phyloP scores from a whole-genome alignment of 139 green algal genomes.

The Micractinium conductrix region DNA sequence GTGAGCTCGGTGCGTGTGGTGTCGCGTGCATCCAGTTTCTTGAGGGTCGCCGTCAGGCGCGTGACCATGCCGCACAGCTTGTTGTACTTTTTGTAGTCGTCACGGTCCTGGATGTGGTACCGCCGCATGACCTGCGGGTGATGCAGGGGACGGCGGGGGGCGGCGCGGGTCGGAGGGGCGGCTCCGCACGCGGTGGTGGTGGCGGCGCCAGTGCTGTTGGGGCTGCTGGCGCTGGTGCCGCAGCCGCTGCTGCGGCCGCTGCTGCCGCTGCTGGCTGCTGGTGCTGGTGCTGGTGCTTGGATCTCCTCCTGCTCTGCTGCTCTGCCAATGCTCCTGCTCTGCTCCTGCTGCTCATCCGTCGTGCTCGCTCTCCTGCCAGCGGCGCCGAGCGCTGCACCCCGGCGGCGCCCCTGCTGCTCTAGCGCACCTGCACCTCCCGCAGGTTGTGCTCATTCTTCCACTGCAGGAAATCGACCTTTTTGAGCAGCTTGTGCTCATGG shows the following conservation, averaged over 20 bases:
- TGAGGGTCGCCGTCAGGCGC: conserved; percentile 45
- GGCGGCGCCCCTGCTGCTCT: too few species aligned
- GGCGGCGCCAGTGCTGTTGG: neutral
- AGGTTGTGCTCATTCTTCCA: conserved; percentile 96
- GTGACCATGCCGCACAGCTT: conserved; percentile 82
- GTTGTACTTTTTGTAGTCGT: conserved; percentile 99
- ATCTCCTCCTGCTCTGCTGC: too few species aligned
- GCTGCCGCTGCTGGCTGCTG: neutral
- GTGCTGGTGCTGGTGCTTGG: neutral
- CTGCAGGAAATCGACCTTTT: conserved; percentile 98
- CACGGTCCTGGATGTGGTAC: conserved; percentile 96
- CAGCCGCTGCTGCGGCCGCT: neutral
- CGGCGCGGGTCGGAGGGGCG: neutral
- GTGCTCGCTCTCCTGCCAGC: too few species aligned
- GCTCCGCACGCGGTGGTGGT: neutral
- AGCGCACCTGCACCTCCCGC: conserved; percentile 86
- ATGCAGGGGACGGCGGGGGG: neutral
- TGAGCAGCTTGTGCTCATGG: conserved; percentile 98
- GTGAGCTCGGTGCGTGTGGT: conserved; percentile 91
- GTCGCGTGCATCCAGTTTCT: conserved; percentile 88
- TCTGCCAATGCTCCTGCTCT: too few species aligned
- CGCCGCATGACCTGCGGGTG: conserved; percentile 87
- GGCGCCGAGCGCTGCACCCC: neutral
- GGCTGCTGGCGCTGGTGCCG: neutral
- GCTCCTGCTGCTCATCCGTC: too few species aligned